Evolutionary conservation across 2,329 filamentous ascomycete species (phyloP), one percentile per base, ranked within the genome.

Genomic region (Xylariales sp.): DNA sequence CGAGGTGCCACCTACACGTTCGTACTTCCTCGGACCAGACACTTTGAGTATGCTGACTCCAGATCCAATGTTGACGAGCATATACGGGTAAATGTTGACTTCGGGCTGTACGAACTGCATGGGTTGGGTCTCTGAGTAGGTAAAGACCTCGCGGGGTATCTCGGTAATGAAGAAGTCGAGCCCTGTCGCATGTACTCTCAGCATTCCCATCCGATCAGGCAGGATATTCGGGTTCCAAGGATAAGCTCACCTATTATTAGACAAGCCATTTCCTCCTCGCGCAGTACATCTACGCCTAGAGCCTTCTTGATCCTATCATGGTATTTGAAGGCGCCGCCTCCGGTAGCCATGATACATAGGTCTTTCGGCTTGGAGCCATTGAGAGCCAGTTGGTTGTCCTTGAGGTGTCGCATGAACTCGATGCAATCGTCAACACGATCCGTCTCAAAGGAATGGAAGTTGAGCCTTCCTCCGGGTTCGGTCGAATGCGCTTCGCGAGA

Each of bases 161-260:
- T 98, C 94, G 72, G 93, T 97, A 77, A 98, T 98, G 85, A 99
- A 98, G 83, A 98, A 99, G 79, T 99, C 96, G 50, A 99, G 89
- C 12, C 95, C 94, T 93, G 74, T 69, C 39, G 32, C 53, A 45
- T 28, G 7, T 28, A 9, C 41, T 32, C 49, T 70, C 16, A 71
- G 69, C 45, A 56, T 75, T 64, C 30, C 36, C 36, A 36, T 36
- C 5, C 28, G 6, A n/a, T 12, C 23, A 28, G 16, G 43, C n/a
- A n/a, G 14, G 14, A 23, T 43, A 9, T 14, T 18, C 6, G 10
- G 23, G 14, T n/a, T 12, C 18, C 28, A 30, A 7, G 28, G 32
- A 18, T 28, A 30, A 16, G 0, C 84, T 71, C 80, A 94, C 93
- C 94, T 76, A 96, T 96, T 71, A 99, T 99, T 66, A 99, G 83